Evolutionary conservation across 2,329 filamentous ascomycete species (phyloP), one percentile per base, ranked within the genome.

Genomic region (Capronia epimyces): DNA sequence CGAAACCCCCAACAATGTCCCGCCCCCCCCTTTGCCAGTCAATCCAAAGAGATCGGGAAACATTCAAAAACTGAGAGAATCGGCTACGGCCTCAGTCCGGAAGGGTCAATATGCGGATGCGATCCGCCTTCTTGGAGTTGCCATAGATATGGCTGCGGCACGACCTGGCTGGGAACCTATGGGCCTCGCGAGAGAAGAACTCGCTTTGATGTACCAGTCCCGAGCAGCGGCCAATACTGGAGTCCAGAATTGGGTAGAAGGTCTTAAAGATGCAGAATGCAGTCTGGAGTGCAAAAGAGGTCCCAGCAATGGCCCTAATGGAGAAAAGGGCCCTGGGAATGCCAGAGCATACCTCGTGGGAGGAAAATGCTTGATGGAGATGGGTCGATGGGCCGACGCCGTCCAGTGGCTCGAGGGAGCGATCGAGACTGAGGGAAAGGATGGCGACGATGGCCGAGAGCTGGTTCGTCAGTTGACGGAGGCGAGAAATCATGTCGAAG

Each of bases 271-370:
- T 70, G 90, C 89, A 3, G 86, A 94, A 73, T 80, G 83, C 24
- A 93, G 87, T 66, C 85, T 95, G 37, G 90, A 95, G 75, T 83
- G 88, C 56, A 90, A 91, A 76, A 52, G 50, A 45, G 56, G 57
- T 13, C 53, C 53, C 5, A 46, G 55, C 25, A 50, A 53, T 25
- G 56, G 55, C 10, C 60, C 60, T 8, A 56, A 60, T 31, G 58
- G 60, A 12, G 55, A 62, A 46, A 59, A 49, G 25, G 39, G 56
- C 5, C 80, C 83, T 59, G 89, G 86, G 32, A 97, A 98, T 68
- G 83, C 87, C 1, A 97, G 97, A 80, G 90, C 84, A 0, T 97
- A 91, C 89, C 96, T 89, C 84, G 77, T 93, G 55, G 77, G 87
- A 55, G 93, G 87, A 8, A 83, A 82, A 72, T 94, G 89, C 66